Percentiles rank a stretch among this genome's conserved stretches.
Evolutionary conservation across 208 protist genomes (phyloP).

Genomic region (Crithidia bombi): DNA sequence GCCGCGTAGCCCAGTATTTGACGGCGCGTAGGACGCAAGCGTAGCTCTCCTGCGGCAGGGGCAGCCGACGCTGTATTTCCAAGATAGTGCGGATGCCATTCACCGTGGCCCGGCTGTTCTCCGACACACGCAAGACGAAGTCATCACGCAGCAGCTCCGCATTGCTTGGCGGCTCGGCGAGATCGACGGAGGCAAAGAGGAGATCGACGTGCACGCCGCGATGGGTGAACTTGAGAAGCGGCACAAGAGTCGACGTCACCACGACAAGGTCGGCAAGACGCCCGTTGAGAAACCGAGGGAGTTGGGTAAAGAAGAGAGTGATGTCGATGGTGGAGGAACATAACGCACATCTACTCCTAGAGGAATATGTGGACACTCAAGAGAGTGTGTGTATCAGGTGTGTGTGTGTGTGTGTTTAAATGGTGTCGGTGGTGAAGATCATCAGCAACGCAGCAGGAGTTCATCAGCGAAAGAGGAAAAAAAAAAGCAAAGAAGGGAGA

Average conservation of each 20-base stretch:
- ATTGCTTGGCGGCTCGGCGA: slow-evolving; percentile 54
- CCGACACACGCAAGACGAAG: slow-evolving; percentile 62
- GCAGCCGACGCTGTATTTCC: slow-evolving; percentile 60
- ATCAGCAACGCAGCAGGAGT: too few relatives aligned
- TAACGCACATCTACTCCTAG: slow-evolving; percentile 53
- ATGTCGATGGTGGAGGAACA: slow-evolving; percentile 53
- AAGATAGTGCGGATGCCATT: slow-evolving; percentile 84
- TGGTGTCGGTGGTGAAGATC: too few relatives aligned
- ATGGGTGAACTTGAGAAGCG: slow-evolving; percentile 80
- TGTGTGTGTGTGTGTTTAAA: background rate
- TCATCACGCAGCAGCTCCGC: slow-evolving; percentile 58
- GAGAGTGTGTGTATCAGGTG: background rate
- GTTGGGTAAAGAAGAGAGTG: slow-evolving; percentile 53
- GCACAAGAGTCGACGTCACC: slow-evolving; percentile 70
- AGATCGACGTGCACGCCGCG: slow-evolving; percentile 75
- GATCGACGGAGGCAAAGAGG: slow-evolving; percentile 65
- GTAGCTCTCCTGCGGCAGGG: slow-evolving; percentile 53
- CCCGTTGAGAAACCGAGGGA: slow-evolving; percentile 49
- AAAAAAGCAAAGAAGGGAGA: background rate
- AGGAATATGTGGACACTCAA: background rate
- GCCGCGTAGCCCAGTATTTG: slow-evolving; percentile 80
- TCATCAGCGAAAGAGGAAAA: background rate
- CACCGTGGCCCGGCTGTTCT: slow-evolving; percentile 56
- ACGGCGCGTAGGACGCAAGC: slow-evolving; percentile 67
- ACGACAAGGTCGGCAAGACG: slow-evolving; percentile 50